Base-by-base conservation (phyloP, 371 early-diverging fungal species). In the Mortierella sp. region DNA sequence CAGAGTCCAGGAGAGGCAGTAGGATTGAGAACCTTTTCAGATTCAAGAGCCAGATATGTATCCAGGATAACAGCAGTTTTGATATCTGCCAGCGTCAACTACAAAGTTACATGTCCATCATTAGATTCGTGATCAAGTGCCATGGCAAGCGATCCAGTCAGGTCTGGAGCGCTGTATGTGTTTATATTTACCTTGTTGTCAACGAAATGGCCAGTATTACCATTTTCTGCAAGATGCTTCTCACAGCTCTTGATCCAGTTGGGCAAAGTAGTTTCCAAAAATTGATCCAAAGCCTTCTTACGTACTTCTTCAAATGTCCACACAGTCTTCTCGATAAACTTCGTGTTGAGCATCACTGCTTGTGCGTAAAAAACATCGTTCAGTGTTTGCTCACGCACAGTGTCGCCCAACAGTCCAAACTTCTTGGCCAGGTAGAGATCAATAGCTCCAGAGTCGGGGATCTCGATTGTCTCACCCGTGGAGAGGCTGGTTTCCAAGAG, bases 401-500 rank as follows among this genome's bases (percentile, higher is more conserved):
- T 73, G 30, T 73, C 63, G 35, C 72, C 72, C 54, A 72, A 30
- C 3, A 73, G 49, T 1, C 62, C 62, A 45, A 67, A 67, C 55
- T 67, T 67, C 16, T 20, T 16, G 63, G 62, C 66, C 35, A 73
- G 57, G 26, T 67, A 66, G 6, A 67, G 62, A 24, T 73, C 73
- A 11, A 67, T 73, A 26, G 73, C 73, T 11, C 43, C 45, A 1
- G 73, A 73, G 24, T 67, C 73, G 9, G 73, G 73, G 22, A 73
- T 62, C 37, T 39, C 73, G 32, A 66, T 32, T 9, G 43, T 32
- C 5, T 54, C 24, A 20, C 49, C 57, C 0, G 66, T 66, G 8
- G 62, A 6, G 5, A 61, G 11, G 30, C 59, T 54, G 18, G 63
- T 73, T 26, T 73, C 73, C 4, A 55, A 39, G 35, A 73, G 43